Conservation (phyloP, 805 yeast genomes). For the Hanseniaspora meyeri region DNA sequence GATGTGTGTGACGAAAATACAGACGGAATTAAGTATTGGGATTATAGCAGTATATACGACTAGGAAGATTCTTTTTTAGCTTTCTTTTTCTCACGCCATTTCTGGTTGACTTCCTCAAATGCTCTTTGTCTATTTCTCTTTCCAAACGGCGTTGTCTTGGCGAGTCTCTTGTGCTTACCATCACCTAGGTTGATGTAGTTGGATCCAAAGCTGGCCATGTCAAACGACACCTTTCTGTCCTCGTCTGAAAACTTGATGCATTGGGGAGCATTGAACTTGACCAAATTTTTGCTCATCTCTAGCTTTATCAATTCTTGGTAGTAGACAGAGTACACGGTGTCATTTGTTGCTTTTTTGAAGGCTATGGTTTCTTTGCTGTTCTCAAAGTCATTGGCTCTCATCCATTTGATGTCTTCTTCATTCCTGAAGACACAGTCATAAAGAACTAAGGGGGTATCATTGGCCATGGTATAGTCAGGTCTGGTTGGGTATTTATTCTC, state of each 20-base stretch:
- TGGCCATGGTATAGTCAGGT: slow-evolving; percentile 80
- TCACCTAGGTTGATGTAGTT: slow-evolving; percentile 51
- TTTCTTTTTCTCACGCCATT: slow-evolving; percentile 39
- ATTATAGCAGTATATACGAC: slow-evolving; percentile 18
- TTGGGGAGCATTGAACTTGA: not conserved
- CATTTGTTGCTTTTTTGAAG: not conserved
- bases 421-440: slow-evolving; percentile 67
- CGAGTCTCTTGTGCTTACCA: slow-evolving; percentile 55
- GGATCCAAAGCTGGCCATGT: slow-evolving; percentile 23
- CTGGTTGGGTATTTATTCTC: slow-evolving; percentile 41
- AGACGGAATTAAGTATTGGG: slow-evolving; percentile 48
- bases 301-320: slow-evolving; percentile 3
- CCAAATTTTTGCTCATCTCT: slow-evolving; percentile 9
- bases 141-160: slow-evolving; percentile 44
- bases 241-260: not conserved
- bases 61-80: slow-evolving; percentile 1
- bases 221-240: slow-evolving; percentile 6
- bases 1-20: slow-evolving; percentile 32
- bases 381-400: slow-evolving; percentile 13
- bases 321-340: slow-evolving; percentile 3
- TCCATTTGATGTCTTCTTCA: slow-evolving; percentile 49
- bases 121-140: slow-evolving; percentile 49
- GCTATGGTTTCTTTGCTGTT: slow-evolving; percentile 16
- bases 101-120: slow-evolving; percentile 57
- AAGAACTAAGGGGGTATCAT: slow-evolving; percentile 73